Conservation (phyloP, 2,329 filamentous ascomycete species). For the Fusarium coffeatum region DNA sequence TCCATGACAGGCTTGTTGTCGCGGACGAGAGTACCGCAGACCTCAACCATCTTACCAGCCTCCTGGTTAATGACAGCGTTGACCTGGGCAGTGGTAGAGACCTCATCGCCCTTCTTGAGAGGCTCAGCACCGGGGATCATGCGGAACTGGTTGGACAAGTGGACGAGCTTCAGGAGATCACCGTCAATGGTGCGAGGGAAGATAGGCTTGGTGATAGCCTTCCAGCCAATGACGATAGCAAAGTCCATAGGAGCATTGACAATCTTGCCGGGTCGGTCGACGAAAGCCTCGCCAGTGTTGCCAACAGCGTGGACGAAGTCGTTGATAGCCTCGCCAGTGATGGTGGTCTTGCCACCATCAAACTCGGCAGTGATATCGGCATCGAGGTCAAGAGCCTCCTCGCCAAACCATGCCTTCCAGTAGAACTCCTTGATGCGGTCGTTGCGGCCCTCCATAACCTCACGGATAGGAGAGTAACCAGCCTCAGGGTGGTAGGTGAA, state of each 20-base stretch:
- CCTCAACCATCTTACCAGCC: slow-evolving; percentile 99
- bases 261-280: slow-evolving; percentile 92
- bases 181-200: slow-evolving; percentile 97
- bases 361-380: slow-evolving; percentile 87
- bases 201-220: slow-evolving; percentile 99
- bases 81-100: slow-evolving; percentile 93
- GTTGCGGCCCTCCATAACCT: slow-evolving; percentile 96
- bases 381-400: slow-evolving; percentile 85
- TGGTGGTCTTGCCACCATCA: slow-evolving; percentile 86
- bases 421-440: slow-evolving; percentile 99
- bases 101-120: slow-evolving; percentile 92
- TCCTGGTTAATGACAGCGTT: slow-evolving; percentile 99
- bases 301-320: slow-evolving; percentile 99
- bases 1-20: slow-evolving; percentile 92
- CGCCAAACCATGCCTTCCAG: slow-evolving; percentile 96
- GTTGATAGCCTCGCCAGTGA: slow-evolving; percentile 93
- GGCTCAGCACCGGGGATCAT: slow-evolving; percentile 97
- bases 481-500: slow-evolving; percentile 96
- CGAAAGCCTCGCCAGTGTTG: slow-evolving; percentile 96
- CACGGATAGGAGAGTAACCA: slow-evolving; percentile 95
- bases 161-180: slow-evolving; percentile 93
- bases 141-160: slow-evolving; percentile 96
- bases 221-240: slow-evolving; percentile 97
- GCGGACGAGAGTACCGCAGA: slow-evolving; percentile 94
- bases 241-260: slow-evolving; percentile 99